A percentile compares a stretch with the other conserved stretches of the same genome.
These are phyloP conservation scores for Pseudotsuga menziesii DNA, from an alignment of 75 land plant species.

Conservation along the genomic window DNA sequence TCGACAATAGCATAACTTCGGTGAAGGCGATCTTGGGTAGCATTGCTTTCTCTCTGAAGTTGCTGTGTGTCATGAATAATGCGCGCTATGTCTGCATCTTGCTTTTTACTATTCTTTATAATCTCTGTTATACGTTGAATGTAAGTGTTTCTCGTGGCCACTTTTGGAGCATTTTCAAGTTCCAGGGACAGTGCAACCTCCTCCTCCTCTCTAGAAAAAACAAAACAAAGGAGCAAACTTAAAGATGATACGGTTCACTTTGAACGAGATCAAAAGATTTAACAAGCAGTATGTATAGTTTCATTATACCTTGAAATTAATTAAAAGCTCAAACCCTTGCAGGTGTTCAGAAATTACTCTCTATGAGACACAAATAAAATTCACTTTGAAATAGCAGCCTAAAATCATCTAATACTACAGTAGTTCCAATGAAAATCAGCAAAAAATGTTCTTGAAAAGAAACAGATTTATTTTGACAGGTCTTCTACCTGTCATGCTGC, in stretches of 20 bases:
- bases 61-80: slow-evolving; percentile 65
- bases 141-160: slow-evolving; percentile 52
- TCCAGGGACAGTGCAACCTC: slow-evolving; percentile 31
- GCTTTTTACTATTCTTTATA: slow-evolving; percentile 81
- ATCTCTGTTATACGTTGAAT: slow-evolving; percentile 70
- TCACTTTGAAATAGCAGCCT: background rate
- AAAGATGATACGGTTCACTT: background rate
- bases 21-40: slow-evolving; percentile 61
- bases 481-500: too few relatives aligned
- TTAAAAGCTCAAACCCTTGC: background rate
- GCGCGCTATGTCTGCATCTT: slow-evolving; percentile 65
- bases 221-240: slow-evolving; percentile 2
- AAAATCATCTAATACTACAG: background rate
- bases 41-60: slow-evolving; percentile 76
- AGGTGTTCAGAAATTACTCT: background rate
- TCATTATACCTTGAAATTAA: background rate
- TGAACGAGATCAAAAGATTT: background rate
- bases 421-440: background rate
- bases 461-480: too few relatives aligned
- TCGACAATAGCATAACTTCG: slow-evolving; percentile 70
- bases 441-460: background rate
- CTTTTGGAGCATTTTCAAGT: slow-evolving; percentile 45
- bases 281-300: background rate
- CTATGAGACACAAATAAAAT: background rate
- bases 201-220: slow-evolving; percentile 50